Base-by-base conservation (phyloP, 2,329 filamentous ascomycete species). In the Rachicladosporium sp. region DNA sequence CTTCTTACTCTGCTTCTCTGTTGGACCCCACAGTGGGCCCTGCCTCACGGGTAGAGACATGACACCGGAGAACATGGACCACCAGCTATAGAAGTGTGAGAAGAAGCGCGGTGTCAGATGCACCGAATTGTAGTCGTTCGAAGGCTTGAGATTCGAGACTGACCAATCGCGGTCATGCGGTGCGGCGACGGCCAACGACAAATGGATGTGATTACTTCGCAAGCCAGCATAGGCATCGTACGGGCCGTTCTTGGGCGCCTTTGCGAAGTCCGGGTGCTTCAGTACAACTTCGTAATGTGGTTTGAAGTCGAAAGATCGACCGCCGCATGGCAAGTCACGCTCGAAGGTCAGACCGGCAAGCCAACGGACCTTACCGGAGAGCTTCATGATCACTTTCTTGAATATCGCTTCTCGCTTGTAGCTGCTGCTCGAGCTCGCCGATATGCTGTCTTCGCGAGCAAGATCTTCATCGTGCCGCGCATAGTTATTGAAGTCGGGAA, bases 211-310 rank as follows among this genome's bases (percentile, higher is more conserved):
- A 41, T 95, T 78, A 62, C 91, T 98, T 50, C 93, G 78, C 66
- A 98, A 98, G n/a, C 86, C 89, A 46, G 77, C 74, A 67, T 91
- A 93, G n/a, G 91, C 89, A 64, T 98, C 91, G 50, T 96, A 96
- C 3, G 63, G 59, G 59, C 70, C 46, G 5, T 51, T 72, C 11
- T 73, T 55, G 1, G 63, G 59, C 10, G 67, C 60, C 50, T 79
- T 79, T 10, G 85, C 79, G 57, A 80, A 78, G 35, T 79, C 71
- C 0, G 89, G 86, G 48, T 88, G 79, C 56, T 83, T 91, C 33
- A 96, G 69, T 2, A 93, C 73, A 31, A 98, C 80, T 40, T 93
- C 77, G 59, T 96, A 98, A 57, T 98, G 91, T 13, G 87, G 87
- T 50, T 75, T 82, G 64, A 96, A 98, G 9, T 85, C 72, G 57